Evolutionary conservation across 2,329 filamentous ascomycete genomes (phyloP), one percentile per base, ranked within the genome.

Genomic region (Tolypocladium sp.): DNA sequence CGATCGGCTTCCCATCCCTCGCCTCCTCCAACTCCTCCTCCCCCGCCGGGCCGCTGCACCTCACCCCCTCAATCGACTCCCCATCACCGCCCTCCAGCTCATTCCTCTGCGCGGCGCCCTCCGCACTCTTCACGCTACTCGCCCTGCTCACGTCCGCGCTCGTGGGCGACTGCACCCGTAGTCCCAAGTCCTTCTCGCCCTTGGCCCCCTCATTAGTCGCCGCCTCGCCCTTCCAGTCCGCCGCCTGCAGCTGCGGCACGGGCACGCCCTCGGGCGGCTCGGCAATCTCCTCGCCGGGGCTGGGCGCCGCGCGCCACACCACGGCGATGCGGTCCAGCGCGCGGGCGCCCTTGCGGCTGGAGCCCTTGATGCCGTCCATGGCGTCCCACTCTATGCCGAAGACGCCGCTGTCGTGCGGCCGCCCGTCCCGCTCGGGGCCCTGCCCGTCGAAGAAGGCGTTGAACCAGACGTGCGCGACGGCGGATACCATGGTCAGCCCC

Each of bases 281-380:
- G 1, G 75, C 78, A 57, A 86, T 76, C 30, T 70, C 69, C 46
- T 72, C 69, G 8, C 63, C 66, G 0, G 65, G 17, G 33, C 68
- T 0, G 70, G 65, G 4, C 70, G 0, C 73, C 1, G 74, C 73
- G 46, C 86, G 85, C 94, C 94, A 99, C 0, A 96, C 87, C 0
- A 97, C 89, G 13, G 90, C 87, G 30, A 97, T 77, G 46, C 84
- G 83, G 69, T 99, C 93, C 10, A 96, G 85, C 0, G 90, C 91
- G 51, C 87, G 81, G 0, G 88, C 88, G 0, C 94, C 94, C 71
- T 96, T 96, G 38, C 87, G 82, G 27, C 81, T 85, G 5, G 89
- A 92, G 1, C 94, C 94, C 71, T 97, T 97, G 72, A 99, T 92
- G 3, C 94, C 94, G 66, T 99, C 94, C 85, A 99, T 90, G 58